Evolutionary conservation across 352 stramenopile genomes (phyloP), one percentile per base, ranked within the genome.

Genomic region (Halophytophthora polymorphica): DNA sequence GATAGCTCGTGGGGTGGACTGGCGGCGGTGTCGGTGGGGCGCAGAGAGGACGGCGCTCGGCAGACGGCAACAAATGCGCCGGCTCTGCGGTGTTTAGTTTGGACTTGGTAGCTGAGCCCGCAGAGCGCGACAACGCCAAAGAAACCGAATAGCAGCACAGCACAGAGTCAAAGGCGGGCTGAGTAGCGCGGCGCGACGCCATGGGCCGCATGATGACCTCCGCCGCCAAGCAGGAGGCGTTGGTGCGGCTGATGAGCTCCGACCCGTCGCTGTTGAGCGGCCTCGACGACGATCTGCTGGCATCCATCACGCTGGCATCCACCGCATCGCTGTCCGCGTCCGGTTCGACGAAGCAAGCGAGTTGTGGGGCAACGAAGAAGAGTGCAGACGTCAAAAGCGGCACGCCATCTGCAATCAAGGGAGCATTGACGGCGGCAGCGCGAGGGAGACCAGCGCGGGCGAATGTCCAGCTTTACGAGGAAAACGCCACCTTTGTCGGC

Each of bases 221-320:
- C n/a, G 29, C 47, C 29, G 50, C 37, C 33, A 80, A 71, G 53
- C 72, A 81, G 61, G 58, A 71, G 58, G 70, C 58, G 28, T 58
- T 83, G 38, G 66, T 76, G 60, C 51, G 50, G 34, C 67, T 83
- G 44, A 66, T 83, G 57, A 73, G 57, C 56, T 52, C 58, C 3
- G 58, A 83, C 34, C 72, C 69, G 48, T 66, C 64, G 41, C 52
- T 83, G 34, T 41, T 79, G 34, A 60, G 47, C 50, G 61, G 57
- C 6, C 43, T 83, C 34, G 66, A 83, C 53, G 57, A 65, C 19
- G 61, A 64, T 13, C 45, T 81, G 12, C 45, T 83, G 23, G 50
- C 58, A 3, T 73, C 63, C 11, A 64, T 83, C 51, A 73, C 64
- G 22, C 39, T 74, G 28, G 28, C 54, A 21, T 61, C 62, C 45